A percentile compares a stretch with the other conserved stretches of the same genome.
Conservation (phyloP, 2,329 filamentous ascomycete genomes). For the Claviceps sp. region DNA sequence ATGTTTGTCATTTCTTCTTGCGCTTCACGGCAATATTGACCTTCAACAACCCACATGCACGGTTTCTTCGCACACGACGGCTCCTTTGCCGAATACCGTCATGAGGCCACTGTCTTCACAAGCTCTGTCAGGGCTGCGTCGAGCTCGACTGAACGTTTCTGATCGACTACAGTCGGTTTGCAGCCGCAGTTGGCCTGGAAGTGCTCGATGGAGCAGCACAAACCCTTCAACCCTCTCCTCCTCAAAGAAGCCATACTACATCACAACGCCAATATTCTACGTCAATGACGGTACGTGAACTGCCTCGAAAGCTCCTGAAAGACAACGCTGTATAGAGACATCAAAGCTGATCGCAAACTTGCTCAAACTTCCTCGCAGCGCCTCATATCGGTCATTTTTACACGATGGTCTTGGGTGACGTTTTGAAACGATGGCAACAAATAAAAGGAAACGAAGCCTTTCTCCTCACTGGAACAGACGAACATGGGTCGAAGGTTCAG, state of each 20-base stretch:
- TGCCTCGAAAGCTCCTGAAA: too few species aligned
- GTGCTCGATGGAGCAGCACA: constrained; percentile 20
- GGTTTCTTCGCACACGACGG: neutral
- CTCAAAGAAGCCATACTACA: constrained; percentile 68
- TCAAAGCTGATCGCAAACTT: neutral
- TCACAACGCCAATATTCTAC: constrained; percentile 97
- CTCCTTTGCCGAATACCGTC: neutral
- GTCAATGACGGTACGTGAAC: constrained; percentile 68
- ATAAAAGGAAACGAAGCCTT: constrained; percentile 59
- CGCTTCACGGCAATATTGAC: neutral
- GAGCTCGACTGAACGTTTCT: constrained; percentile 9
- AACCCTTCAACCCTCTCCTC: constrained; percentile 5
- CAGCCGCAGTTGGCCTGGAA: constrained; percentile 15
- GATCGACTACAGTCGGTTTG: constrained; percentile 15
- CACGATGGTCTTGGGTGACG: constrained; percentile 79
- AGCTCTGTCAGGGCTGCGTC: constrained; percentile 13
- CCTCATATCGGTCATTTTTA: constrained; percentile 94
- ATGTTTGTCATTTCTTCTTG: neutral
- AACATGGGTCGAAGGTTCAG: constrained; percentile 97
- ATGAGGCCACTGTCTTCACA: constrained; percentile 19
- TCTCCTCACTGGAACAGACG: constrained; percentile 85
- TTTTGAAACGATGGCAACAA: constrained; percentile 81
- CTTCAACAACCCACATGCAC: too few species aligned
- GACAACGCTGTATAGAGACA: too few species aligned
- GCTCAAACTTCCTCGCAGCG: constrained; percentile 32